phyloP scores from a whole-genome alignment of 2,329 filamentous ascomycete species.

The Pseudogymnoascus pannorum region DNA sequence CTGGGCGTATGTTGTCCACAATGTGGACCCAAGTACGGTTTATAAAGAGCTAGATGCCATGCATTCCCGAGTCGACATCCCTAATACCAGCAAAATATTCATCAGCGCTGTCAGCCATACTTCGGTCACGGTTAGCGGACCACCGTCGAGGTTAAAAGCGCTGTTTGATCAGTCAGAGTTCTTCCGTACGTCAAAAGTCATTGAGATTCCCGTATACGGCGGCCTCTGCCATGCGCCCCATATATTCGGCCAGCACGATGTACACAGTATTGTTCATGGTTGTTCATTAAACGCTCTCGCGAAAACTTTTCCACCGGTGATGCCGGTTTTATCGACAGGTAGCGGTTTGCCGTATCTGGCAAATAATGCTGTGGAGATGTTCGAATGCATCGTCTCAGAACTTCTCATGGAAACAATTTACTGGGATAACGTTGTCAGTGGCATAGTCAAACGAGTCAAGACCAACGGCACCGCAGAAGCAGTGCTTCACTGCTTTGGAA shows the following conservation, averaged over 20 bases:
- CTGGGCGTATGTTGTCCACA: not conserved
- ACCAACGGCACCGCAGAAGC: not conserved
- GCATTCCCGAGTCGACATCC: not conserved
- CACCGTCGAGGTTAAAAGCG: not conserved
- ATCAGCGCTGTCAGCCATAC: not conserved
- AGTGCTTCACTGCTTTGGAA: not conserved
- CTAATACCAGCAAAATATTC: not conserved
- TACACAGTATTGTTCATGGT: not conserved
- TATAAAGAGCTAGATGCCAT: not conserved
- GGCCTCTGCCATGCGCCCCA: not conserved
- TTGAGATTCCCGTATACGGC: not conserved
- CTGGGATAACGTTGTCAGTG: slow-evolving; percentile 5
- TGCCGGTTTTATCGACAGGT: not conserved
- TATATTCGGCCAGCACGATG: not conserved
- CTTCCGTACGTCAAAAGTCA: not conserved
- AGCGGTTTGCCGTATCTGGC: not conserved
- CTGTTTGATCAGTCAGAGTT: not conserved
- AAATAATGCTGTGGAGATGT: not conserved
- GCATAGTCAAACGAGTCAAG: not conserved
- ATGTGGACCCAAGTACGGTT: not conserved
- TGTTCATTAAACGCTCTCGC: not conserved
- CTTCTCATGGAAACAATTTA: not conserved
- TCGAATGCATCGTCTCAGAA: not conserved
- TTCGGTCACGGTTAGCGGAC: not conserved
- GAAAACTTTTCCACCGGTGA: not conserved